Conservation (phyloP, 345 rosid species). For the Cardamine occulta region DNA sequence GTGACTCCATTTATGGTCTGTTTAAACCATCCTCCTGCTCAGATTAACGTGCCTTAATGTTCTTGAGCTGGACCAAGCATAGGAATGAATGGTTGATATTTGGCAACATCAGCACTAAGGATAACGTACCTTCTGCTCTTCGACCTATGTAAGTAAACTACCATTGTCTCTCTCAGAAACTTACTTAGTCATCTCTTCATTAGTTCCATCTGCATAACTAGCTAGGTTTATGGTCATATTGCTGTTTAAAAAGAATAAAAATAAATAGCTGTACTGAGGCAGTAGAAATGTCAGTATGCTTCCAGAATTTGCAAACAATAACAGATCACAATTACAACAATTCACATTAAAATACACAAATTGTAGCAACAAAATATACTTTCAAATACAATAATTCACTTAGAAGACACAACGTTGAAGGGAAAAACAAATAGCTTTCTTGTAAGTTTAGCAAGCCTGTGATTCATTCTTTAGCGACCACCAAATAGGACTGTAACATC, state of each 20-base stretch:
- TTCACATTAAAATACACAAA: constrained; percentile 1
- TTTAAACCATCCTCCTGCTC: background rate
- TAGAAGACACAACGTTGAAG: background rate
- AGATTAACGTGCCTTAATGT: background rate
- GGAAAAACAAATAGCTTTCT: background rate
- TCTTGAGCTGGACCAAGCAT: constrained; percentile 7
- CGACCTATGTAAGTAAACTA: constrained; percentile 17
- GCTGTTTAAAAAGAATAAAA: background rate
- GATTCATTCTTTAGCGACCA: constrained; percentile 9
- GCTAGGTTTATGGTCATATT: background rate
- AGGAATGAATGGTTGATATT: background rate
- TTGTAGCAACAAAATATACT: background rate
- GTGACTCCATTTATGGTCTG: background rate
- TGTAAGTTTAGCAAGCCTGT: constrained; percentile 17
- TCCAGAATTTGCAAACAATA: constrained; percentile 10
- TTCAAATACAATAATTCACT: background rate
- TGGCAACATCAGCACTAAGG: background rate
- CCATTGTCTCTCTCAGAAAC: background rate
- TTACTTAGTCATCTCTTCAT: background rate
- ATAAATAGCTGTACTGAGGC: no score
- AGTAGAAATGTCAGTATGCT: background rate
- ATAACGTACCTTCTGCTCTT: background rate
- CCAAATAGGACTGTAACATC: constrained; percentile 21
- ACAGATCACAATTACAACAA: background rate
- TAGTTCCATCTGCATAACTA: background rate